These are phyloP conservation scores for Pittosporum tobira DNA, from an alignment of 129 eudicot species.

Conservation along the genomic window DNA sequence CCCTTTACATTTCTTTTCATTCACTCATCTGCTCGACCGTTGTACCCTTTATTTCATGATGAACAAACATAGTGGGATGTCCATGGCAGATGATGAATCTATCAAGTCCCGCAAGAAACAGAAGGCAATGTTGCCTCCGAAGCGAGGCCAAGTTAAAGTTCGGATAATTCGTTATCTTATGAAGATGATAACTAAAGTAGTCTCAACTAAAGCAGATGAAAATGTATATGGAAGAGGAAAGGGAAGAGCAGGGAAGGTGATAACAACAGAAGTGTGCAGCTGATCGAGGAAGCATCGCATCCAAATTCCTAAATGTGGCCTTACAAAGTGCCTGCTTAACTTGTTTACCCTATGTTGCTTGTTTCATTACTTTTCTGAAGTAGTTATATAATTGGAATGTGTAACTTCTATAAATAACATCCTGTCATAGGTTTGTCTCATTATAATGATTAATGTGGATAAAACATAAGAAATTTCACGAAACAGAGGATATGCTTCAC, in stretches of 20 bases:
- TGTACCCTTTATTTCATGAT: not conserved
- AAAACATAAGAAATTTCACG: too few species aligned
- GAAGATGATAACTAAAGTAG: slow-evolving; percentile 6
- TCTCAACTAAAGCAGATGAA: not conserved
- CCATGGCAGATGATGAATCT: not conserved
- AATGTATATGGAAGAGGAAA: too few species aligned
- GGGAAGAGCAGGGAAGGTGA: not conserved
- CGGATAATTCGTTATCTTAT: slow-evolving; percentile 4
- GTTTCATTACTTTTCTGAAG: not conserved
- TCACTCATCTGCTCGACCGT: not conserved
- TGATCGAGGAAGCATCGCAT: slow-evolving; percentile 2
- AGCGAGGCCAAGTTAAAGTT: slow-evolving; percentile 24
- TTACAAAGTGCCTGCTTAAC: not conserved
- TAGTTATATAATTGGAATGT: too few species aligned
- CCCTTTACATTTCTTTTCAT: not conserved
- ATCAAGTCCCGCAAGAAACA: not conserved
- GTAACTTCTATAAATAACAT: not conserved
- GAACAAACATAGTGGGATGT: not conserved
- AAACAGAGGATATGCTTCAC: too few species aligned
- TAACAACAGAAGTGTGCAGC: not conserved
- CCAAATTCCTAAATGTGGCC: not conserved
- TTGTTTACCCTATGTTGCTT: too few species aligned
- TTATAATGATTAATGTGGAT: not conserved
- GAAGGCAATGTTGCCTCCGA: slow-evolving; percentile 17
- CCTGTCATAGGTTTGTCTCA: not conserved